These are phyloP conservation scores for Geotrichum aggregatum DNA, from an alignment of 1,139 yeast genomes.

Conservation along the genomic window DNA sequence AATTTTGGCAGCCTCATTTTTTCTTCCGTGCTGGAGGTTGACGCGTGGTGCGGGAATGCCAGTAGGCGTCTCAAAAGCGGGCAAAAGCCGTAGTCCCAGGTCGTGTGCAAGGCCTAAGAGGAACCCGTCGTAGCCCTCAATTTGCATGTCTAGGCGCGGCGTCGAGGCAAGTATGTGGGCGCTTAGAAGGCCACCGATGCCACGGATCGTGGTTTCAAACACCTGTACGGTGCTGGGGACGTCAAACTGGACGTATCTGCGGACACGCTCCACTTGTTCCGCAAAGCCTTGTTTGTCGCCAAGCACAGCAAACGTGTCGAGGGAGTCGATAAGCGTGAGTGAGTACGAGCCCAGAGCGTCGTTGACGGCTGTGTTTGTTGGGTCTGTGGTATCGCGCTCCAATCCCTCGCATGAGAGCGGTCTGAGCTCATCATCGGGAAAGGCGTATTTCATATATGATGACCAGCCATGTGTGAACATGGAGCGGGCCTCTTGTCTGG, in stretches of 20 bases:
- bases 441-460: slow-evolving; percentile 63
- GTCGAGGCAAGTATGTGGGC: slow-evolving; percentile 72
- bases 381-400: slow-evolving; percentile 56
- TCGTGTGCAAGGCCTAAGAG: slow-evolving; percentile 67
- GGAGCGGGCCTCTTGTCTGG: slow-evolving; percentile 16
- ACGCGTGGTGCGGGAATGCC: slow-evolving; percentile 72
- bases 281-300: slow-evolving; percentile 58
- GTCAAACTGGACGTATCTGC: slow-evolving; percentile 47
- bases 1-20: slow-evolving; percentile 18
- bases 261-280: slow-evolving; percentile 47
- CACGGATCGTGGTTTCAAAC: slow-evolving; percentile 77
- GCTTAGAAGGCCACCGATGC: slow-evolving; percentile 72
- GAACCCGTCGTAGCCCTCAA: slow-evolving; percentile 59
- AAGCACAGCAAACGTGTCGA: slow-evolving; percentile 73
- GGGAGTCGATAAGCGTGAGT: slow-evolving; percentile 68
- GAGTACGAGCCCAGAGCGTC: slow-evolving; percentile 86
- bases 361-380: slow-evolving; percentile 53
- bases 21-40: slow-evolving; percentile 55
- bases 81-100: slow-evolving; percentile 60
- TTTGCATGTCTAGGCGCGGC: slow-evolving; percentile 42
- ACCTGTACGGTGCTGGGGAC: slow-evolving; percentile 74
- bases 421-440: slow-evolving; percentile 76
- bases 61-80: slow-evolving; percentile 55
- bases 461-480: slow-evolving; percentile 74
- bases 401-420: slow-evolving; percentile 70